phyloP scores from a whole-genome alignment of 495 filamentous ascomycete genomes.

The Pyrenula massariospora region DNA sequence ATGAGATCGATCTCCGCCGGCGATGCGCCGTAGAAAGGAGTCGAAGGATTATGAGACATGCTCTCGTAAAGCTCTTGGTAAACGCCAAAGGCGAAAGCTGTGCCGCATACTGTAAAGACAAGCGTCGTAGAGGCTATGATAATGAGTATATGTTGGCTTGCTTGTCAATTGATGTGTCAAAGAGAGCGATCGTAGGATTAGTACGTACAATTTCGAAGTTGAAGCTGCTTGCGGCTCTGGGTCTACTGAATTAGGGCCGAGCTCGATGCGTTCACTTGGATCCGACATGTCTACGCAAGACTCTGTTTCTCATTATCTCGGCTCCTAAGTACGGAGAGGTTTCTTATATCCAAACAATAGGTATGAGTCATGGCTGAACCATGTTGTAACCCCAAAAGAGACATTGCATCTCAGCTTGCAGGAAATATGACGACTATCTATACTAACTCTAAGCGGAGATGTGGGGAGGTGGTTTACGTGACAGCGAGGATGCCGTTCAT shows the following conservation, averaged over 20 bases:
- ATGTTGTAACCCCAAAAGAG: no score
- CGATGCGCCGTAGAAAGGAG: constrained; percentile 24
- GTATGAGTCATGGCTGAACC: no score
- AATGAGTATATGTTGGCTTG: constrained; percentile 14
- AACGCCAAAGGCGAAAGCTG: constrained; percentile 33
- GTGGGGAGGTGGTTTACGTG: no score
- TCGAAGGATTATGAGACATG: constrained; percentile 15
- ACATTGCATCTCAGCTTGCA: no score
- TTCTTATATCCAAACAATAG: no score
- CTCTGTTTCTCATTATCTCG: background rate
- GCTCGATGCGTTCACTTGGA: background rate
- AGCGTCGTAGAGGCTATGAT: constrained; percentile 19
- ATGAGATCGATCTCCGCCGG: constrained; percentile 30
- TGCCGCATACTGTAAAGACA: constrained; percentile 27
- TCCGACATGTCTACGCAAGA: background rate
- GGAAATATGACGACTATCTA: no score
- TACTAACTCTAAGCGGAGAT: no score
- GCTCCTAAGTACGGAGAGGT: no score
- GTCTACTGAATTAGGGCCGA: background rate
- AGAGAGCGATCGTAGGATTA: background rate
- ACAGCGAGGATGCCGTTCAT: no score
- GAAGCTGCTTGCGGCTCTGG: background rate
- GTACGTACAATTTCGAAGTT: background rate
- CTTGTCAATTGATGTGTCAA: background rate
- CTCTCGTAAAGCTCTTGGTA: constrained; percentile 34